Conservation (phyloP, 345 rosid species). For the Anacardium occidentale region DNA sequence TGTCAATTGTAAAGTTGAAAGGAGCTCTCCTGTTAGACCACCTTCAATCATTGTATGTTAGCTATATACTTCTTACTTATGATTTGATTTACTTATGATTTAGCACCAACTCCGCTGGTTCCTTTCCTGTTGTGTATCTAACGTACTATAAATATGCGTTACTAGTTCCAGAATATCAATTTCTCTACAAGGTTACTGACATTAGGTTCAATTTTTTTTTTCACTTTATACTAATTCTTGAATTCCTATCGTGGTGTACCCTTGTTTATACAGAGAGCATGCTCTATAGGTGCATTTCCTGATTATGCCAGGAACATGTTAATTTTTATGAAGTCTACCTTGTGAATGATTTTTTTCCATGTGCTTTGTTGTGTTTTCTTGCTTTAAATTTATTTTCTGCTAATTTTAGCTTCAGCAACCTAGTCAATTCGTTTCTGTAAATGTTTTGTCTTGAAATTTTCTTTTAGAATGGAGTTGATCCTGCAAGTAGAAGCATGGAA, state of each 20-base stretch:
- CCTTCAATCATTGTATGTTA: slow-evolving; percentile 57
- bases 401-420: slow-evolving; percentile 1
- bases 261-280: neutral
- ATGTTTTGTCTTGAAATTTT: slow-evolving; percentile 5
- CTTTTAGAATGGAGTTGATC: slow-evolving; percentile 81
- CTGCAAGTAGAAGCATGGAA: slow-evolving; percentile 71
- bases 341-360: neutral
- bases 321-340: neutral
- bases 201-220: neutral
- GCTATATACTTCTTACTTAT: slow-evolving; percentile 3
- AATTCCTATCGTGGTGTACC: neutral
- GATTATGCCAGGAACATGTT: neutral
- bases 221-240: neutral
- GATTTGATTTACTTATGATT: neutral
- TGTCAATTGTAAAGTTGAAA: slow-evolving; percentile 71
- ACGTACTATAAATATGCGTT: neutral
- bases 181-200: neutral
- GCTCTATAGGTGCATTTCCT: neutral
- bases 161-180: neutral
- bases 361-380: slow-evolving; percentile 14
- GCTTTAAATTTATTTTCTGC: slow-evolving; percentile 1
- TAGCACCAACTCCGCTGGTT: neutral
- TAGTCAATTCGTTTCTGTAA: neutral
- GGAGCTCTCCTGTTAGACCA: slow-evolving; percentile 78
- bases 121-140: neutral